phyloP scores from a whole-genome alignment of 345 rosid genomes.

The Odontarrhena argentea region DNA sequence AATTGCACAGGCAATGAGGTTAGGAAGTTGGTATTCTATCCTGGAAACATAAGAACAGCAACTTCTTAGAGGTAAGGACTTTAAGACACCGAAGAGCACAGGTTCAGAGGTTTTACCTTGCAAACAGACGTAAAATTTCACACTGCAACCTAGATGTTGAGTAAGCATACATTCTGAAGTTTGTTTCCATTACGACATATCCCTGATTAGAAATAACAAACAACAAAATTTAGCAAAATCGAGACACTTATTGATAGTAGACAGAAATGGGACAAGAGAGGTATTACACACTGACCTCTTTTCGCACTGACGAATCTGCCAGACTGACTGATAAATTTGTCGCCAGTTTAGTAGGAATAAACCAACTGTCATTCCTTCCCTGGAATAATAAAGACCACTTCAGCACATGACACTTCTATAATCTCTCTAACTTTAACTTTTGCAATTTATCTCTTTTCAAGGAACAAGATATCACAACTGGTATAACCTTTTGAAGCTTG shows the following conservation, averaged over 20 bases:
- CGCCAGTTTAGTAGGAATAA: constrained; percentile 89
- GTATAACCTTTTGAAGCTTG: constrained; percentile 90
- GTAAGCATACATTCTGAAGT: constrained; percentile 91
- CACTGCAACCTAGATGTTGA: constrained; percentile 90
- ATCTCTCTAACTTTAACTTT: constrained; percentile 1
- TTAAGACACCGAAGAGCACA: constrained; percentile 7
- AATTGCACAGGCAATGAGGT: constrained; percentile 86
- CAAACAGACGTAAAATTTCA: constrained; percentile 88
- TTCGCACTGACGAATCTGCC: constrained; percentile 82
- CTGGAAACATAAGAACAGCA: constrained; percentile 47
- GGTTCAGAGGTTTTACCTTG: constrained; percentile 57
- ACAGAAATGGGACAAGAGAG: not conserved
- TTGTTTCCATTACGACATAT: constrained; percentile 89
- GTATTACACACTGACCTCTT: constrained; percentile 54
- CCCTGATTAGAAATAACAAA: constrained; percentile 57
- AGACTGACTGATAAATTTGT: constrained; percentile 90
- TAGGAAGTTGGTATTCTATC: constrained; percentile 94
- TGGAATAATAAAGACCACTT: constrained; percentile 38
- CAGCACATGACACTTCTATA: constrained; percentile 13
- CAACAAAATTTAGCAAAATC: constrained; percentile 6
- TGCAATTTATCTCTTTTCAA: constrained; percentile 11
- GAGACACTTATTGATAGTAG: constrained; percentile 20
- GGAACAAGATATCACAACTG: constrained; percentile 23
- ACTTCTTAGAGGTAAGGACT: constrained; percentile 22
- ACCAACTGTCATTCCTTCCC: constrained; percentile 98